Evolutionary conservation across 305 asterid genomes (phyloP), one percentile per base, ranked within the genome.

Genomic region (Euphrasia arctica): DNA sequence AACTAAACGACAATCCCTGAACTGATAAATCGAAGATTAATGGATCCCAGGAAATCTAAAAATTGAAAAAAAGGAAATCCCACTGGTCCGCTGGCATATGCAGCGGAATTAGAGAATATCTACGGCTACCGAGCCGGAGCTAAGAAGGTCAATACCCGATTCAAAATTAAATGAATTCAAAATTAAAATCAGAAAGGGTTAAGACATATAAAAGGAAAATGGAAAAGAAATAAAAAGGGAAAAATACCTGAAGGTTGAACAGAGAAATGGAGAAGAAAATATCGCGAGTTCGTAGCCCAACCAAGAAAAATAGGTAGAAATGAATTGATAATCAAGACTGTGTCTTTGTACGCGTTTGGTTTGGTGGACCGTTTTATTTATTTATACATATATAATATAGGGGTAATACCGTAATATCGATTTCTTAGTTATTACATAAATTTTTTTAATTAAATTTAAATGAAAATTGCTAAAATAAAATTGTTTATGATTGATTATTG

Each of bases 81-180:
- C 69, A 60, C 76, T 67, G 80, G 79, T 61, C 78, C 74, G 84
- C 84, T 67, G 79, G 68, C 64, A 67, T 60, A 74, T 41, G 74
- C 87, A 78, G 84, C 80, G 72, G 66, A 78, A 78, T 76, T 83
- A 78, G 82, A 61, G 66, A 76, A 72, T 75, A 66, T 70, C 52
- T 61, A 54, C 42, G 57, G 65, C 45, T 55, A 71, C 67, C 39
- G 41, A 63, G 18, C 66, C 70, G 54, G 48, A 71, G 68, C 28
- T 52, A 31, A 29, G 28, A 5, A 41, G 18, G 54, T 47, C 57
- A 34, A 57, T 60, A 61, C 39, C 67, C 39, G 67, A 79, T 60
- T 52, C 72, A 43, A 28, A 42, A 12, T 60, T 5, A 59, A 64
- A 59, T 10, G 32, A 55, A 31, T 18, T 18, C 3, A 55, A 13